Base-by-base conservation (phyloP, 305 asterid genomes). In the Fraxinus floribunda region DNA sequence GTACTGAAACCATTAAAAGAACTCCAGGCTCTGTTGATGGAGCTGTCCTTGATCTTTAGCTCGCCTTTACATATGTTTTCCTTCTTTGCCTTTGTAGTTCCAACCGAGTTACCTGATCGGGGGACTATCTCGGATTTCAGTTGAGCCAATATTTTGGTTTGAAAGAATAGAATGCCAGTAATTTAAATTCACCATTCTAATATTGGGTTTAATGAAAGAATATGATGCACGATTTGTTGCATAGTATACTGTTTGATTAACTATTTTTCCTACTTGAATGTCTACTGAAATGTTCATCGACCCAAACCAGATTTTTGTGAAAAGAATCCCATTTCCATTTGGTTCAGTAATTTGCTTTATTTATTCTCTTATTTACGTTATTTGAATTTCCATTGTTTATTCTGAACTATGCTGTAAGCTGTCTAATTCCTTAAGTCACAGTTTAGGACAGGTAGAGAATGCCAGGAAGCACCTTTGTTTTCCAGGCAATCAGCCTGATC, bases 391-490 rank as follows among this genome's bases (percentile, higher is more conserved):
- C 71, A 79, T 79, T 78, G 60, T 84, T 82, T 77, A 75, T 32
- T 81, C 85, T 78, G 77, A 80, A 79, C 72, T 89, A 76, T 72
- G 78, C 77, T 75, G 80, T 77, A 84, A 85, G 85, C 78, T 83
- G 86, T 87, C 92, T 92, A 89, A 91, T 84, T 87, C 90, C 76
- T 79, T 62, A 81, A 86, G 80, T 83, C 62, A 78, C 98, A 96
- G 99, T 91, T 92, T 94, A 89, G 99, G 99, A 76, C 97, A 91
- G 92, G 95, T 93, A 75, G 99, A 90, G 82, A 87, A 90, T 83
- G 98, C 99, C 39, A 83, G 91, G 88, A 89, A 86, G 88, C 97
- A 96, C 90, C 83, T 96, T 82, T 90, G 90, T 85, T 80, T 91
- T 77, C 86, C 92, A 1, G 98, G 97, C 66, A 87, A 85, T 75